These are phyloP conservation scores for Ceratobasidium sp. DNA, from an alignment of 1,284 basidiomycete genomes.

Conservation along the genomic window DNA sequence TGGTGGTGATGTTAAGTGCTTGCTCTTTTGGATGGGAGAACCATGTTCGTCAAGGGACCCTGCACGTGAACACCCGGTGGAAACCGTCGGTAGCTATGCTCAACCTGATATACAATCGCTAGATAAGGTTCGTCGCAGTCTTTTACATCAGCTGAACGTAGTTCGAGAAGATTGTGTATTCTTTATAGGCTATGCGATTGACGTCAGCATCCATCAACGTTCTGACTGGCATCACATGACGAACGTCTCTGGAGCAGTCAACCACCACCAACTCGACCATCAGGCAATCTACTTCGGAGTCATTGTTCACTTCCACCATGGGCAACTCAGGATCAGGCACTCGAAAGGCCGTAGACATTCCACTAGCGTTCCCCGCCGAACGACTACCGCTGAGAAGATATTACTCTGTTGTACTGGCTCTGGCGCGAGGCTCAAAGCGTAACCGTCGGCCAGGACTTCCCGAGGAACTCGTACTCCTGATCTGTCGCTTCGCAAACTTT, in stretches of 20 bases:
- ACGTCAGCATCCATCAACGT: too few relatives aligned
- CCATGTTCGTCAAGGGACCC: neutral
- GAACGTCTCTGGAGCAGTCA: too few relatives aligned
- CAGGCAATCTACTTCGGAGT: too few relatives aligned
- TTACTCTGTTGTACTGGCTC: constrained; percentile 17
- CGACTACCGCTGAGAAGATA: constrained; percentile 16
- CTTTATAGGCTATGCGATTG: too few relatives aligned
- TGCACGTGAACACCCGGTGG: constrained; percentile 18
- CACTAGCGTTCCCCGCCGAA: neutral
- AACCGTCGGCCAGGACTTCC: constrained; percentile 10
- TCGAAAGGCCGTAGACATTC: too few relatives aligned
- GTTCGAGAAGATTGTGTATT: too few relatives aligned
- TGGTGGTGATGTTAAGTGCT: constrained; percentile 15
- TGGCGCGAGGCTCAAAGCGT: constrained; percentile 1
- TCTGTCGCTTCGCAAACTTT: constrained; percentile 30
- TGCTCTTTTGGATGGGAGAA: constrained; percentile 15
- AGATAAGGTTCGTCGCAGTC: neutral
- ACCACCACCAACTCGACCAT: too few relatives aligned
- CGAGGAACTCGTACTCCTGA: constrained; percentile 27
- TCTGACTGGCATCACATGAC: too few relatives aligned
- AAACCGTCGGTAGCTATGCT: constrained; percentile 21
- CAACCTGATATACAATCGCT: neutral
- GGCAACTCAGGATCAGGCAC: too few relatives aligned
- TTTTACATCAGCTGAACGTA: too few relatives aligned
- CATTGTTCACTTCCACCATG: too few relatives aligned